phyloP scores from a whole-genome alignment of 192 early-diverging fungal genomes.

The Jimgerdemannia lactiflua region DNA sequence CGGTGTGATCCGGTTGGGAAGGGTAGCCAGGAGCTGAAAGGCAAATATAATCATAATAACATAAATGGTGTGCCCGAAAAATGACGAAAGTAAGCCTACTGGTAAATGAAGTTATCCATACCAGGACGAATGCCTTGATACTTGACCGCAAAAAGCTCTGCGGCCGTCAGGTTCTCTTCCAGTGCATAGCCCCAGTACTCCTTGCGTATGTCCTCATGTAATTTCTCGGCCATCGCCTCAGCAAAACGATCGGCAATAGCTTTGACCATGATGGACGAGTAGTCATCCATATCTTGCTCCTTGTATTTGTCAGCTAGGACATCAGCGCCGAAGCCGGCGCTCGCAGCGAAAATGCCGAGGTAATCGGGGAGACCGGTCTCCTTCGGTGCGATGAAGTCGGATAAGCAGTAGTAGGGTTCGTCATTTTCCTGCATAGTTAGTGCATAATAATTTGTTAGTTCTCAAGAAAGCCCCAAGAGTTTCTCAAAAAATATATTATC shows the following conservation, averaged over 20 bases:
- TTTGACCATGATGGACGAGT: slow-evolving; percentile 92
- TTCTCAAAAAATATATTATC: not conserved
- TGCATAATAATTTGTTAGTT: not conserved
- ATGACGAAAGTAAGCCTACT: not conserved
- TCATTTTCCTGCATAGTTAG: slow-evolving; percentile 49
- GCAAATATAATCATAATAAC: not conserved
- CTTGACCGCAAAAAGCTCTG: slow-evolving; percentile 86
- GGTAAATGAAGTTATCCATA: not conserved
- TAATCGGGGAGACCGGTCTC: slow-evolving; percentile 76
- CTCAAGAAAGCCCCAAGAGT: not conserved
- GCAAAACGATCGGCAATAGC: slow-evolving; percentile 92
- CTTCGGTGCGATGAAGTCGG: slow-evolving; percentile 91
- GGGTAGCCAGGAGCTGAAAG: slow-evolving; percentile 84
- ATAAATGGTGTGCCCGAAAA: too few relatives aligned
- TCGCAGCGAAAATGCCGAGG: slow-evolving; percentile 88
- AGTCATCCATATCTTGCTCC: slow-evolving; percentile 84
- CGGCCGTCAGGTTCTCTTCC: slow-evolving; percentile 70
- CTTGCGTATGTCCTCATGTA: slow-evolving; percentile 89
- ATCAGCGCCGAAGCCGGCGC: slow-evolving; percentile 88
- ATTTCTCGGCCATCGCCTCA: slow-evolving; percentile 86
- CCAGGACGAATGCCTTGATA: slow-evolving; percentile 91
- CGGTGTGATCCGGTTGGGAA: slow-evolving; percentile 93
- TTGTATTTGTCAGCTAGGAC: slow-evolving; percentile 74
- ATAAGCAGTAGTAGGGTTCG: slow-evolving; percentile 86
- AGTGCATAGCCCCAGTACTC: slow-evolving; percentile 87